Conservation (phyloP, 805 yeast genomes). For the Candida quercuum region DNA sequence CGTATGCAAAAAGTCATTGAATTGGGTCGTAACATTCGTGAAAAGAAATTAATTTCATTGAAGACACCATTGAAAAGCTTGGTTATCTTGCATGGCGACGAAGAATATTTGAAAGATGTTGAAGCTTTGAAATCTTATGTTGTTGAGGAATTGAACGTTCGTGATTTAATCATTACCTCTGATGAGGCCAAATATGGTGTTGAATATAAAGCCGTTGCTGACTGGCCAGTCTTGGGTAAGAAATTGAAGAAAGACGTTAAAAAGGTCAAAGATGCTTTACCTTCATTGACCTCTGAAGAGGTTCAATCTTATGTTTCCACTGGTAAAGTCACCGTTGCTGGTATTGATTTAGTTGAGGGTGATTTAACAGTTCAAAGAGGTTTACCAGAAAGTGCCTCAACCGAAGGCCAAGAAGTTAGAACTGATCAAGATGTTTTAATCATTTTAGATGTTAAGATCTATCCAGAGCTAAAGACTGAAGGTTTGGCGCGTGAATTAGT, state of each 20-base stretch:
- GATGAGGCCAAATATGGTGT: slow-evolving; percentile 93
- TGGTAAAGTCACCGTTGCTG: slow-evolving; percentile 82
- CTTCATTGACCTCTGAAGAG: slow-evolving; percentile 71
- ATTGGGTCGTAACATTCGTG: slow-evolving; percentile 93
- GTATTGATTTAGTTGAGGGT: slow-evolving; percentile 79
- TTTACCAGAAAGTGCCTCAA: slow-evolving; percentile 59
- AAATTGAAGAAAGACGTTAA: slow-evolving; percentile 91
- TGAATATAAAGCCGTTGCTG: slow-evolving; percentile 91
- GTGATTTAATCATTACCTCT: slow-evolving; percentile 79
- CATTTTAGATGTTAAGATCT: slow-evolving; percentile 80
- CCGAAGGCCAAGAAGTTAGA: slow-evolving; percentile 79
- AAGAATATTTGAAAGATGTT: slow-evolving; percentile 68
- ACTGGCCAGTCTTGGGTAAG: slow-evolving; percentile 98
- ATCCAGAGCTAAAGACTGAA: slow-evolving; percentile 86
- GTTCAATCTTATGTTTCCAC: slow-evolving; percentile 68
- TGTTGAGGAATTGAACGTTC: slow-evolving; percentile 86
- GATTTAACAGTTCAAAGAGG: slow-evolving; percentile 90
- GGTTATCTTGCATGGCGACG: slow-evolving; percentile 79
- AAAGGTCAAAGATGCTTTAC: slow-evolving; percentile 91
- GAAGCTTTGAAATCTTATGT: slow-evolving; percentile 74
- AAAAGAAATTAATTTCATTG: slow-evolving; percentile 87
- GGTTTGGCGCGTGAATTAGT: slow-evolving; percentile 95
- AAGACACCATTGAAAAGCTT: slow-evolving; percentile 91
- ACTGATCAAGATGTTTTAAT: slow-evolving; percentile 86
- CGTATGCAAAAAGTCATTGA: slow-evolving; percentile 98